A percentile compares a stretch with the other conserved stretches of the same genome.
These are phyloP conservation scores for Oenanthe sinensis DNA, from an alignment of 129 eudicot species.

Conservation along the genomic window DNA sequence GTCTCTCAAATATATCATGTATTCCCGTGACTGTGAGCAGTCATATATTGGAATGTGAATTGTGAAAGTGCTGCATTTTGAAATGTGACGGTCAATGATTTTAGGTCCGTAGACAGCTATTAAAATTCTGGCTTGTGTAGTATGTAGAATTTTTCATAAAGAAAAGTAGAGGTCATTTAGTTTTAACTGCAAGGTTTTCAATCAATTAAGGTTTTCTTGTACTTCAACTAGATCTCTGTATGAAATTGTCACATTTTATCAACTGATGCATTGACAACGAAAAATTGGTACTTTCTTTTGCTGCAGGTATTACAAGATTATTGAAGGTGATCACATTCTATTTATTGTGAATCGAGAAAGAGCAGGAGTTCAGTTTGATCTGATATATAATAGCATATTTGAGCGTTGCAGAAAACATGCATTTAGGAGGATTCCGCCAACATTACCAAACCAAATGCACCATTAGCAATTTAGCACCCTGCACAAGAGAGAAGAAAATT, in stretches of 20 bases:
- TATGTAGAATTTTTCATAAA: too few species aligned
- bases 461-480: not conserved
- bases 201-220: not conserved
- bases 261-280: not conserved
- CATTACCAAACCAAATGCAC: slow-evolving; percentile 58
- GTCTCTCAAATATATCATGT: not conserved
- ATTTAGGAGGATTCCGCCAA: slow-evolving; percentile 64
- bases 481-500: not conserved
- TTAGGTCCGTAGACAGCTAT: too few species aligned
- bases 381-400: slow-evolving; percentile 87
- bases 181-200: too few species aligned
- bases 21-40: too few species aligned
- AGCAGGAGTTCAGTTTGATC: slow-evolving; percentile 92
- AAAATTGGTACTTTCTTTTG: not conserved
- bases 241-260: not conserved
- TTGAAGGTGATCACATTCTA: slow-evolving; percentile 89
- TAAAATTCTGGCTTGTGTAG: not conserved
- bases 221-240: not conserved
- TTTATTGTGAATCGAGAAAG: slow-evolving; percentile 88
- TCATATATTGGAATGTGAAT: not conserved
- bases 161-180: not conserved
- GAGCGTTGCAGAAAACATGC: slow-evolving; percentile 93
- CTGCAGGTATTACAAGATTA: slow-evolving; percentile 89
- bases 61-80: not conserved
- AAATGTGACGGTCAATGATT: not conserved